Evolutionary conservation across 1,284 basidiomycete species (phyloP), one percentile per base, ranked within the genome.

Genomic region (Cryptococcus depauperatus): DNA sequence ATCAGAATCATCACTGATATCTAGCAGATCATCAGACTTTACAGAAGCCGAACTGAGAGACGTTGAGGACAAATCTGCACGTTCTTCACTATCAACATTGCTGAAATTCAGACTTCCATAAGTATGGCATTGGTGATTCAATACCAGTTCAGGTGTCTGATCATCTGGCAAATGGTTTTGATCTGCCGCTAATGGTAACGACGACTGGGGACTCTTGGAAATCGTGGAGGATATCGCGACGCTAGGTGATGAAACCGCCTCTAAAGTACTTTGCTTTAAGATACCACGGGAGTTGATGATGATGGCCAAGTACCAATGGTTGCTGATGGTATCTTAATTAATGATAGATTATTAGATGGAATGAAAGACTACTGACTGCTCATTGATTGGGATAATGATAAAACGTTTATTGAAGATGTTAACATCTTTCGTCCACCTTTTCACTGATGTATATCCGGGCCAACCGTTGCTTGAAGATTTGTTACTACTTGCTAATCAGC

Each of bases 241-340:
- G 19, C 19, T 18, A 14, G 32, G 32, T 14, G 32, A 33, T 18
- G 8, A 4, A 4, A 14, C 18, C 21, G 21, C n/a, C 21, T 35
- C 34, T n/a, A 6, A 19, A 35, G 19, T 19, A 18, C n/a, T 14
- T 11, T 11, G 29, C 29, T 76, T 75, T 18, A 75, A 56, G 7
- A 74, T 57, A 3, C 65, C 61, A 41, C 78, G 79, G 0, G 95
- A 93, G 49, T 86, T 83, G 68, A 82, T 84, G 55, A 99, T 91
- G 54, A 98, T 81, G 6, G 88, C 92, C 19, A 98, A 77, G 67
- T 95, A 98, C 95, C 95, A 98, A 72, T 99, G 95, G 37, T 89
- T 73, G 58, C 89, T 93, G 54, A 16, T 34, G 32, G 35, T 30
- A 29, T 22, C 16, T 4, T n/a, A n/a, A n/a, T n/a, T n/a, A n/a